Base-by-base conservation (phyloP, 345 rosid species). In the Turritis glabra region DNA sequence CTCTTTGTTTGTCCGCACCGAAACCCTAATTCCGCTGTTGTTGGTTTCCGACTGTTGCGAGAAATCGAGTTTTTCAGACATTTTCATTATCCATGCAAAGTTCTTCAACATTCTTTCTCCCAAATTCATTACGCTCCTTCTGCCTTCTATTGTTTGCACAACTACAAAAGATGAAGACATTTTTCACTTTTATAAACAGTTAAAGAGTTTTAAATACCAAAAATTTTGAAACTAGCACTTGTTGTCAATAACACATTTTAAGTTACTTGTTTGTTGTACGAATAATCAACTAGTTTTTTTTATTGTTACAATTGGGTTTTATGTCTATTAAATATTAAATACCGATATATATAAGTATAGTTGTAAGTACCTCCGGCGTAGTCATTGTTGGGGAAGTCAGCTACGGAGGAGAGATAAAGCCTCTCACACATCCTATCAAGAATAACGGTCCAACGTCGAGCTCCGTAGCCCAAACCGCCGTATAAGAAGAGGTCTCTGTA, bases 361-460 rank as follows among this genome's bases (percentile, higher is more conserved):
- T 5, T 51, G 10, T n/a, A 29, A 62, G 62, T 77, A 85, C 93
- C 93, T 74, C 82, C 85, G 29, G 74, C 77, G 25, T 62, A 3
- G 47, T 86, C 80, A 14, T 40, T 38, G 23, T 22, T 5, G 8
- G 70, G 73, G 4, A 72, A 25, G 68, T 3, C 55, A 32, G 85
- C 67, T 1, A 19, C 35, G 14, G 41, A 38, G 35, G 70, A 60
- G 69, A 78, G 53, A 73, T 76, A 37, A 3, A 83, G 58, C 65
- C 97, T 90, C 79, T 93, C 91, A 38, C 86, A 83, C 81, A 78
- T 83, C 55, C 89, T 84, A 32, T 85, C 82, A 46, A 93, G 96
- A 2, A 84, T 75, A 23, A 47, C 38, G 12, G 79, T 38, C 97
- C 96, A 90, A 57, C 89, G 86, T 57, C 84, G 79, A 12, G 97